phyloP scores from a whole-genome alignment of 306 rosid genomes.

The Crotalaria pallida region DNA sequence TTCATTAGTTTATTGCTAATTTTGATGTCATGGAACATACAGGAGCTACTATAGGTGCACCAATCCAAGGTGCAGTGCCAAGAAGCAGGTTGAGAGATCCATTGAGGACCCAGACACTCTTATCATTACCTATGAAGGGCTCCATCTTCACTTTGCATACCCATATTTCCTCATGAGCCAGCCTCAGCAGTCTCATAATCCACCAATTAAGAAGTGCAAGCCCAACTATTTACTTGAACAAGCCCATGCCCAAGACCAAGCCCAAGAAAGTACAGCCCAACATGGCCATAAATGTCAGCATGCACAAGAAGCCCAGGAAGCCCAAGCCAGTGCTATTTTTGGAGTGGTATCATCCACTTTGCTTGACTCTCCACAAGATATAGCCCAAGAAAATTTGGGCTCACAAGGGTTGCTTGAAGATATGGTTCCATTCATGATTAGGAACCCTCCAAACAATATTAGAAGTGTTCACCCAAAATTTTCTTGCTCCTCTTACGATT shows the following conservation, averaged over 20 bases:
- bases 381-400: conserved; percentile 29
- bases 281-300: not conserved
- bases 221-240: conserved; percentile 15
- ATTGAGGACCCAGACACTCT: conserved; percentile 68
- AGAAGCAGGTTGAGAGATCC: conserved; percentile 92
- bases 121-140: conserved; percentile 85
- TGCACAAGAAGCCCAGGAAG: conserved; percentile 21
- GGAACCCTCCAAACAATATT: conserved; percentile 48
- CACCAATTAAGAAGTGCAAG: conserved; percentile 53
- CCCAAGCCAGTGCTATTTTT: not conserved
- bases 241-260: conserved; percentile 38
- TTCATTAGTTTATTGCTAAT: not conserved
- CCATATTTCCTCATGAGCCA: conserved; percentile 51
- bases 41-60: conserved; percentile 93
- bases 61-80: conserved; percentile 86
- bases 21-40: not conserved
- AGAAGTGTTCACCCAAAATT: conserved; percentile 30
- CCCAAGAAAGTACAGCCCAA: conserved; percentile 13
- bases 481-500: conserved; percentile 33
- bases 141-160: conserved; percentile 80
- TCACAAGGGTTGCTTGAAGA: conserved; percentile 87
- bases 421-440: conserved; percentile 70
- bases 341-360: not conserved
- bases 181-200: conserved; percentile 24
- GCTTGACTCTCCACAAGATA: conserved; percentile 14